Conservation (phyloP, 2,329 filamentous ascomycete genomes). For the Colletotrichum sp. region DNA sequence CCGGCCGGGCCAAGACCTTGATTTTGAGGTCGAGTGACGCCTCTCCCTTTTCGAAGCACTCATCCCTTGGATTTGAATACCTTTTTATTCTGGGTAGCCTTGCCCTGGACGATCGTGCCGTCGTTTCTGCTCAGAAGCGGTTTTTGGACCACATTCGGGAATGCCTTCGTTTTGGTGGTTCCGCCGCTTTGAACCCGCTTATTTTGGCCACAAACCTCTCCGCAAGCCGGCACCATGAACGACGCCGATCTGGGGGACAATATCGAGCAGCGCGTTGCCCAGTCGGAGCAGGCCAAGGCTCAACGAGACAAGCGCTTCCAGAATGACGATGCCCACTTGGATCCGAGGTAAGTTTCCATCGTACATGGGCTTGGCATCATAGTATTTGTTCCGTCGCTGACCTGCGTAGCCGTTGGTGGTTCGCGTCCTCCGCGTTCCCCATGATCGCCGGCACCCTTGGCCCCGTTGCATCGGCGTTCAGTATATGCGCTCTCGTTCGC, state of each 20-base stretch:
- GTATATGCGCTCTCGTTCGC: conserved; percentile 83
- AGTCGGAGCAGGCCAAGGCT: conserved; percentile 28
- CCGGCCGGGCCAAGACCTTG: neutral
- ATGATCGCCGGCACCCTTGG: conserved; percentile 85
- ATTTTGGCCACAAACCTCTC: neutral
- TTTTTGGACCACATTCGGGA: neutral
- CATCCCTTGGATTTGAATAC: neutral
- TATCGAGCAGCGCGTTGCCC: conserved; percentile 38
- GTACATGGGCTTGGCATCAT: neutral
- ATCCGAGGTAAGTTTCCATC: conserved; percentile 43
- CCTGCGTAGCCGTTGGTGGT: conserved; percentile 62
- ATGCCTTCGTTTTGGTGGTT: conserved; percentile 5
- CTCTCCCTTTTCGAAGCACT: neutral
- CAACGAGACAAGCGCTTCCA: conserved; percentile 30
- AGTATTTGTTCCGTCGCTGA: neutral
- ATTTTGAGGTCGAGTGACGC: neutral
- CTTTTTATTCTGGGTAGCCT: neutral
- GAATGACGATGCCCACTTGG: conserved; percentile 46
- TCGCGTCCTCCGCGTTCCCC: conserved; percentile 70
- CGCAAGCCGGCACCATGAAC: conserved; percentile 39
- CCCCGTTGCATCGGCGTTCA: conserved; percentile 86
- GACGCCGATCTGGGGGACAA: conserved; percentile 42
- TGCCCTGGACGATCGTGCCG: neutral
- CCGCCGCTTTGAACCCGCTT: neutral
- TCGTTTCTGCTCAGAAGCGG: neutral